Evolutionary conservation across 345 rosid species (phyloP), one percentile per base, ranked within the genome.

Genomic region (Jatropha curcas): DNA sequence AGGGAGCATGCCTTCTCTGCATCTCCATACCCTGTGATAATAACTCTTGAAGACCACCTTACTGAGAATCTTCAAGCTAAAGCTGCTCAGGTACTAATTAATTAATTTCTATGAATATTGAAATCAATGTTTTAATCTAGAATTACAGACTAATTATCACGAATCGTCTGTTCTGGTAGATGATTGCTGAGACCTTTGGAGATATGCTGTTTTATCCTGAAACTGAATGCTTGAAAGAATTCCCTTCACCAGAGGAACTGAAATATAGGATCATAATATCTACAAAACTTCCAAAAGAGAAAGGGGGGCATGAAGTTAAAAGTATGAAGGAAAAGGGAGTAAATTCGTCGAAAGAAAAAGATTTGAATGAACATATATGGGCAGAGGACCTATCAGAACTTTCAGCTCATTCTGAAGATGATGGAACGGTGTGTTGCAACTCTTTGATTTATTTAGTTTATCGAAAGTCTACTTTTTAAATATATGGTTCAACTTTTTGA

Each of bases 161-260:
- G 73, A 0, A 27, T 25, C 51, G 60, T 34, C 50, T 69, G 13
- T n/a, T n/a, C n/a, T n/a, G n/a, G 71, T 77, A 90, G 90, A 84
- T 87, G 96, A 74, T 88, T 67, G 77, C 53, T 28, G 82, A 84
- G 65, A 82, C 72, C 35, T 87, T 82, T 75, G 85, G 82, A 72
- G 83, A 84, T 2, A 83, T 84, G 90, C 65, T 90, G 81, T 90
- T 75, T 72, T 53, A 48, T 76, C 73, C 88, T 10, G 86, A 84
- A 70, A 64, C 74, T 35, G 82, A 82, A 2, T 81, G 80, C 64
- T 77, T 87, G 22, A 77, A 83, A 61, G 86, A 87, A 80, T 79
- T 88, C 20, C 92, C 91, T 76, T 83, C 96, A 45, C 93, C 93
- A 10, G 91, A 90, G 75, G 83, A 87, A 45, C 80, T 90, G 57